Conservation (phyloP, 2,329 filamentous ascomycete species). For the Colletotrichum phormii region DNA sequence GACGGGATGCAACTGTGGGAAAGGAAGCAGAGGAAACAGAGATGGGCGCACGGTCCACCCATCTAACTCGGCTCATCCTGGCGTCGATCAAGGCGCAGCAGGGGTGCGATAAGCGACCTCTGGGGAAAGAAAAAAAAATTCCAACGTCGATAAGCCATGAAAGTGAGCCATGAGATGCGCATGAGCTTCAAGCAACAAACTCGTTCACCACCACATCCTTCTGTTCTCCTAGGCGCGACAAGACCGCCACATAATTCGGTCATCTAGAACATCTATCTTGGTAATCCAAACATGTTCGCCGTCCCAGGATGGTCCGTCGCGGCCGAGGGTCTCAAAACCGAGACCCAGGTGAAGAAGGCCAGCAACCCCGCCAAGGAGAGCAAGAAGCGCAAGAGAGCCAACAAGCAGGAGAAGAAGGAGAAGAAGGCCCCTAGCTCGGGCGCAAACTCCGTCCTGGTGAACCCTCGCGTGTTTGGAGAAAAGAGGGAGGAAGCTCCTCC, state of each 20-base stretch:
- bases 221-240: neutral
- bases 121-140: conserved; percentile 34
- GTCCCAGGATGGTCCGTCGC: conserved; percentile 93
- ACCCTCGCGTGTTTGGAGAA: conserved; percentile 79
- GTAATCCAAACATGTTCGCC: conserved; percentile 78
- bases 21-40: neutral
- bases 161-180: conserved; percentile 9
- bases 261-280: neutral
- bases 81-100: conserved; percentile 34
- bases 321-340: conserved; percentile 76
- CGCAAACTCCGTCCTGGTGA: conserved; percentile 81
- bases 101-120: conserved; percentile 30
- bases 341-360: conserved; percentile 57
- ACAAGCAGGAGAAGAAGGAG: conserved; percentile 50
- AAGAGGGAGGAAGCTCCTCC: conserved; percentile 58
- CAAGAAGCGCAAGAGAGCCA: conserved; percentile 58
- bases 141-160: conserved; percentile 26
- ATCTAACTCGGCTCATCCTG: conserved; percentile 18
- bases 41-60: conserved; percentile 26
- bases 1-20: neutral
- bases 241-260: neutral
- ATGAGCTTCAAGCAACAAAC: conserved; percentile 4
- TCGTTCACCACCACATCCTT: conserved; percentile 1
- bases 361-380: conserved; percentile 59
- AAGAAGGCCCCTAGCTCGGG: conserved; percentile 64